Evolutionary conservation across 2,329 filamentous ascomycete species (phyloP).

Genomic region (Pestalotiopsis sp.): DNA sequence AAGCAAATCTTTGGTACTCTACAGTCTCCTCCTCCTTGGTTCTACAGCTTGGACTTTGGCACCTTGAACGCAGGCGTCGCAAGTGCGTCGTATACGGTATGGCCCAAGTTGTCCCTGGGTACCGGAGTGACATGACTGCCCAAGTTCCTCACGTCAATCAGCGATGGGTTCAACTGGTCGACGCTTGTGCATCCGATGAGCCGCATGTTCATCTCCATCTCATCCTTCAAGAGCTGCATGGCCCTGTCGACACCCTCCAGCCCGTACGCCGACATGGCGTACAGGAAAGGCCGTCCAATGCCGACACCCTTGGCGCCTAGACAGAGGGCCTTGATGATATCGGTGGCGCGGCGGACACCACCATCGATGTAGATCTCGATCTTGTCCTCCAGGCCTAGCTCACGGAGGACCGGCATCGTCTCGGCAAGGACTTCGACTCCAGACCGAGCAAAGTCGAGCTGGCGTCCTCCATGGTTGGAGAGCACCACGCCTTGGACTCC

Average conservation of each 20-base stretch:
- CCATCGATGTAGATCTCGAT: conserved; percentile 93
- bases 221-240: conserved; percentile 90
- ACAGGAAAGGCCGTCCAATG: conserved; percentile 92
- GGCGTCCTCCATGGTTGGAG: conserved; percentile 93
- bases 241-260: conserved; percentile 84
- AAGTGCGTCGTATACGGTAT: conserved; percentile 56
- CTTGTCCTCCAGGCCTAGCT: conserved; percentile 71
- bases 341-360: conserved; percentile 85
- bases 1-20: neutral
- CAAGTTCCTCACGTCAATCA: conserved; percentile 79
- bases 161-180: conserved; percentile 75
- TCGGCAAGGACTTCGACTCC: conserved; percentile 90
- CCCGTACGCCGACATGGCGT: conserved; percentile 94
- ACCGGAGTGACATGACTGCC: conserved; percentile 51
- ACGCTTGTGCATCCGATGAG: conserved; percentile 80
- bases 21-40: neutral
- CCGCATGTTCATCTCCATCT: conserved; percentile 99
- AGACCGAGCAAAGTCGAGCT: conserved; percentile 89
- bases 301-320: conserved; percentile 90
- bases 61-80: conserved; percentile 51
- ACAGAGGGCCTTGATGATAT: conserved; percentile 94
- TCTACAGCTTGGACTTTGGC: conserved; percentile 53
- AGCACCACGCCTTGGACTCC: conserved; percentile 90
- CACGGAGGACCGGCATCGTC: conserved; percentile 83
- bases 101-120: conserved; percentile 50